Evolutionary conservation across 176 grass and related monocot genomes (phyloP).

Genomic region (Rhipidocladum racemiflorum): DNA sequence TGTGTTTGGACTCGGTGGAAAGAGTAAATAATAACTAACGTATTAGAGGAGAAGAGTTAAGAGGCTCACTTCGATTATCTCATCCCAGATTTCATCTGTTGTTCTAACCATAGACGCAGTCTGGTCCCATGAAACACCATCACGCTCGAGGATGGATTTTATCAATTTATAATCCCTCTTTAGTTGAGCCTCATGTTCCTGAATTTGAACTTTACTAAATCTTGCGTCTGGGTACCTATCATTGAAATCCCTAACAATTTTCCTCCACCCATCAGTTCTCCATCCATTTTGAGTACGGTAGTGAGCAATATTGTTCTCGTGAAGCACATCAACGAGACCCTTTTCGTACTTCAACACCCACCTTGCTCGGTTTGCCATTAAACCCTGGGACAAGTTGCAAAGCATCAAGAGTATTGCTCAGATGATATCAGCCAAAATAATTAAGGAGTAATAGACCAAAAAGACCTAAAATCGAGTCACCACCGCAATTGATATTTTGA

Average conservation of each 20-base stretch:
- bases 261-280: constrained; percentile 46
- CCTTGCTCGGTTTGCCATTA: constrained; percentile 49
- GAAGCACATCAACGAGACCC: constrained; percentile 47
- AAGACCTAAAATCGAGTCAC: background rate
- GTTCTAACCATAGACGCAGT: constrained; percentile 45
- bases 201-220: constrained; percentile 51
- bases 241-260: constrained; percentile 45
- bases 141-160: constrained; percentile 43
- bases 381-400: constrained; percentile 1
- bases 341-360: constrained; percentile 53
- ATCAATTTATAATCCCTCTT: constrained; percentile 48
- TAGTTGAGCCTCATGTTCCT: constrained; percentile 51
- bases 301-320: constrained; percentile 38
- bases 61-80: constrained; percentile 46
- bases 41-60: background rate
- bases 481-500: background rate
- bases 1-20: too few species aligned
- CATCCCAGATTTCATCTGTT: constrained; percentile 57
- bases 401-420: constrained; percentile 10
- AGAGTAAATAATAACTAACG: background rate
- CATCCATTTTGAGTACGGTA: constrained; percentile 49
- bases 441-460: background rate
- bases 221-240: constrained; percentile 43
- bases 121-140: constrained; percentile 48
- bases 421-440: background rate